A percentile compares a stretch with the other conserved stretches of the same genome.
Conservation (phyloP, 2,329 filamentous ascomycete species). For the Periconia sp. region DNA sequence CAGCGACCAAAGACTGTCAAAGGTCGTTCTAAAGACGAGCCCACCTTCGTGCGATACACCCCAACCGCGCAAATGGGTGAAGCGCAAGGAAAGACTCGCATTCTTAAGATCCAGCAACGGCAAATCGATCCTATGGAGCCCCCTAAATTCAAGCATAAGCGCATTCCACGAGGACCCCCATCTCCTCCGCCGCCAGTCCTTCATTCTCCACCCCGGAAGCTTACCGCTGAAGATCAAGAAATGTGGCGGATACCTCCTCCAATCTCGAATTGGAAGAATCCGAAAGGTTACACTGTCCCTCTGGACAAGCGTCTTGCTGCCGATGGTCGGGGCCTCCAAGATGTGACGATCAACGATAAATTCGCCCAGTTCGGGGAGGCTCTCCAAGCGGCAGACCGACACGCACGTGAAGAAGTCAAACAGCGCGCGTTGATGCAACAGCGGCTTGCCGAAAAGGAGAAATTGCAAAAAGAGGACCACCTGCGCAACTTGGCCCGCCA, state of each 20-base stretch:
- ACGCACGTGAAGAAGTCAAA: conserved; percentile 93
- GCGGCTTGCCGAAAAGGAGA: conserved; percentile 94
- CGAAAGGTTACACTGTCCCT: conserved; percentile 95
- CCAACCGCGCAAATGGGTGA: conserved; percentile 97
- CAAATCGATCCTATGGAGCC: conserved; percentile 96
- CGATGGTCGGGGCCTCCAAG: conserved; percentile 88
- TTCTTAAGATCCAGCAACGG: conserved; percentile 97
- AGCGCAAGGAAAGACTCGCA: conserved; percentile 82
- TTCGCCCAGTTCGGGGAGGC: conserved; percentile 97
- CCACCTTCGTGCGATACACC: conserved; percentile 94
- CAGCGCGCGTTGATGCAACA: conserved; percentile 95
- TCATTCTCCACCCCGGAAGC: conserved; percentile 91
- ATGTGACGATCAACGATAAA: conserved; percentile 97
- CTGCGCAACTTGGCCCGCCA: conserved; percentile 87
- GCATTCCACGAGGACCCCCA: conserved; percentile 90
- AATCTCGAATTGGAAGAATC: conserved; percentile 99
- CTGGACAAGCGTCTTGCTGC: conserved; percentile 94
- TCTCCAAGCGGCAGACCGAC: conserved; percentile 89
- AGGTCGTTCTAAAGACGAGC: conserved; percentile 77
- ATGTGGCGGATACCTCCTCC: conserved; percentile 92
- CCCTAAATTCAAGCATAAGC: conserved; percentile 98
- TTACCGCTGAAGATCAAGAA: conserved; percentile 96
- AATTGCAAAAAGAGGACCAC: conserved; percentile 90
- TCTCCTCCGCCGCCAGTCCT: conserved; percentile 92
- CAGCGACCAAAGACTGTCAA: conserved; percentile 97